Conservation (phyloP, 306 rosid genomes). For the Pyrus pyrifolia region DNA sequence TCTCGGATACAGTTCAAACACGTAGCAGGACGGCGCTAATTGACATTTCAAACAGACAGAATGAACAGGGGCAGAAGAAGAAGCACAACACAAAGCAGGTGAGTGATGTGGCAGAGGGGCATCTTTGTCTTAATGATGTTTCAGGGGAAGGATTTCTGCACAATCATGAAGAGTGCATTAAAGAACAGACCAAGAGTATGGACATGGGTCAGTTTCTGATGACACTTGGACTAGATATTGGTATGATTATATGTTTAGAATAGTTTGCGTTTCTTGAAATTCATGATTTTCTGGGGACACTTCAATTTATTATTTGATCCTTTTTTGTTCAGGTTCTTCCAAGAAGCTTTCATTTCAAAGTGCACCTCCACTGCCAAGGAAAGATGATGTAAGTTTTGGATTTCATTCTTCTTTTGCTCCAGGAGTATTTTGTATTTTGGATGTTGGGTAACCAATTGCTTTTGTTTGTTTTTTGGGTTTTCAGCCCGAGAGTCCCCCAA, state of each 20-base stretch:
- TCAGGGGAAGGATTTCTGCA: slow-evolving; percentile 46
- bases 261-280: not conserved
- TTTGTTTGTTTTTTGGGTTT: not conserved
- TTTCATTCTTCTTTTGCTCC: not conserved
- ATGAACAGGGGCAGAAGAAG: slow-evolving; percentile 24
- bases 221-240: slow-evolving; percentile 28
- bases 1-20: slow-evolving; percentile 32
- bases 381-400: slow-evolving; percentile 30
- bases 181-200: slow-evolving; percentile 24
- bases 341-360: not conserved
- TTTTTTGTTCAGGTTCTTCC: slow-evolving; percentile 20
- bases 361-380: not conserved
- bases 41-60: slow-evolving; percentile 59
- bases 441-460: not conserved
- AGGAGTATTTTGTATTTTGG: not conserved
- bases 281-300: not conserved
- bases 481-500: not conserved
- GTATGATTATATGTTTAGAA: slow-evolving; percentile 13
- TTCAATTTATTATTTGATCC: not conserved
- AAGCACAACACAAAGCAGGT: slow-evolving; percentile 19
- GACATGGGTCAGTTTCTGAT: slow-evolving; percentile 24
- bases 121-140: slow-evolving; percentile 23
- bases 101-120: slow-evolving; percentile 20
- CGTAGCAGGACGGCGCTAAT: slow-evolving; percentile 44
- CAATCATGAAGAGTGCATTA: slow-evolving; percentile 46